A percentile compares a stretch with the other conserved stretches of the same genome.
Conservation (phyloP, 2,329 filamentous ascomycete genomes). For the Pseudogymnoascus sp. region DNA sequence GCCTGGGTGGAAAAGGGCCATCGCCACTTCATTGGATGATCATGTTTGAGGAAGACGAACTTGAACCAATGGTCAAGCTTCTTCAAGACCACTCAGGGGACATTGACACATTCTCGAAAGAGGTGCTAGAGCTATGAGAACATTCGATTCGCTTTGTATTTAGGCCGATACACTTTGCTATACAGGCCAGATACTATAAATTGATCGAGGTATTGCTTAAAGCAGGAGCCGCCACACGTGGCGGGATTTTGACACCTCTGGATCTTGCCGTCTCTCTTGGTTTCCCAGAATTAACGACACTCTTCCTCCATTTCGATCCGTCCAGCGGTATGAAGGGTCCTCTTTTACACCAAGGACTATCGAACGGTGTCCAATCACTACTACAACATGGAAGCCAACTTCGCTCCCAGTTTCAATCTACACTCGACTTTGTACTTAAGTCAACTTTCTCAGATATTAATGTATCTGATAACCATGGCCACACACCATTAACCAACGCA, state of each 20-base stretch:
- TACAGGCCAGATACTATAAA: background rate
- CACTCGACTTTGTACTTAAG: background rate
- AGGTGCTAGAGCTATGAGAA: background rate
- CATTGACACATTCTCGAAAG: background rate
- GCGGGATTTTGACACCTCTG: background rate
- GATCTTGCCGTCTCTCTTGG: slow-evolving; percentile 4
- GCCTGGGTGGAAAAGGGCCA: background rate
- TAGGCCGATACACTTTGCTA: background rate
- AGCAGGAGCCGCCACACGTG: background rate
- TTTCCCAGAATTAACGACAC: background rate
- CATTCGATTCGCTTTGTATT: background rate
- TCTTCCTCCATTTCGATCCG: background rate
- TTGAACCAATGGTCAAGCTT: background rate
- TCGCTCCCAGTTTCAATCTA: background rate
- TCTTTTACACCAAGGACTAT: background rate
- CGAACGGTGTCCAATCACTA: background rate
- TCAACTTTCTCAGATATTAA: background rate
- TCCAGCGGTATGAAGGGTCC: background rate
- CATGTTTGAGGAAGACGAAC: background rate
- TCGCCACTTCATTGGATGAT: background rate
- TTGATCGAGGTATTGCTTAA: background rate
- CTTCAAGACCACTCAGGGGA: background rate
- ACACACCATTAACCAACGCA: background rate
- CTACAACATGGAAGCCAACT: background rate
- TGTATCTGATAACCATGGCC: background rate